Percentiles rank a stretch among this genome's conserved stretches.
These are phyloP conservation scores for Mycena vitilis DNA, from an alignment of 768 basidiomycete genomes.

Conservation along the genomic window DNA sequence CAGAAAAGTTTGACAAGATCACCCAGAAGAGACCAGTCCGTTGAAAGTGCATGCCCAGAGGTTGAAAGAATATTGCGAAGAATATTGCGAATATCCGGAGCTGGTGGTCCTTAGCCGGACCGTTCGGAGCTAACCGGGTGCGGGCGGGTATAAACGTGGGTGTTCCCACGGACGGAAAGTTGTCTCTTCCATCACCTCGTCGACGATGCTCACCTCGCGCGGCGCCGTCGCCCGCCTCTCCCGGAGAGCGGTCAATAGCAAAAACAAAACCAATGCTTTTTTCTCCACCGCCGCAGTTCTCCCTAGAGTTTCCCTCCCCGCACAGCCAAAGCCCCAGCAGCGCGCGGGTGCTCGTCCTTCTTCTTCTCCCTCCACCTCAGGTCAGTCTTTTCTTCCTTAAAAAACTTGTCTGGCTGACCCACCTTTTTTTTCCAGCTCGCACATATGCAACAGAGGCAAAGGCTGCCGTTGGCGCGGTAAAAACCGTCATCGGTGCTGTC, in stretches of 20 bases:
- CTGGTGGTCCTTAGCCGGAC: too few species aligned
- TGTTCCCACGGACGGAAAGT: conserved; percentile 22
- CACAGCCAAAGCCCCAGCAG: conserved; percentile 51
- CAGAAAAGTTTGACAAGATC: too few species aligned
- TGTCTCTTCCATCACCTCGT: conserved; percentile 33
- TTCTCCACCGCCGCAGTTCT: conserved; percentile 80
- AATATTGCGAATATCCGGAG: neutral
- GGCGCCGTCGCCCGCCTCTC: conserved; percentile 89
- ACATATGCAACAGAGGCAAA: conserved; percentile 93
- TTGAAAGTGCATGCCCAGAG: too few species aligned
- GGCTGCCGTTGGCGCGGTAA: conserved; percentile 80
- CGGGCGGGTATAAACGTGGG: neutral
- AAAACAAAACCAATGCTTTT: conserved; percentile 82
- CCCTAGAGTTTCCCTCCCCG: conserved; percentile 63
- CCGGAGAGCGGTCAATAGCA: conserved; percentile 81
- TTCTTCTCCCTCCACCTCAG: conserved; percentile 61
- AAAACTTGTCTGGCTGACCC: conserved; percentile 14
- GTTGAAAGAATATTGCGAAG: neutral
- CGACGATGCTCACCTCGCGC: conserved; percentile 87
- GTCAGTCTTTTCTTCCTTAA: conserved; percentile 51
- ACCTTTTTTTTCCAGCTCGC: conserved; percentile 62
- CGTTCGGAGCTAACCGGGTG: conserved; percentile 18
- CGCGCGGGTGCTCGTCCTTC: conserved; percentile 62
- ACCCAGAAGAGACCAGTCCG: too few species aligned
- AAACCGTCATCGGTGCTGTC: conserved; percentile 99